Conservation (phyloP, 1,284 basidiomycete genomes). For the Phylloporus sp. region DNA sequence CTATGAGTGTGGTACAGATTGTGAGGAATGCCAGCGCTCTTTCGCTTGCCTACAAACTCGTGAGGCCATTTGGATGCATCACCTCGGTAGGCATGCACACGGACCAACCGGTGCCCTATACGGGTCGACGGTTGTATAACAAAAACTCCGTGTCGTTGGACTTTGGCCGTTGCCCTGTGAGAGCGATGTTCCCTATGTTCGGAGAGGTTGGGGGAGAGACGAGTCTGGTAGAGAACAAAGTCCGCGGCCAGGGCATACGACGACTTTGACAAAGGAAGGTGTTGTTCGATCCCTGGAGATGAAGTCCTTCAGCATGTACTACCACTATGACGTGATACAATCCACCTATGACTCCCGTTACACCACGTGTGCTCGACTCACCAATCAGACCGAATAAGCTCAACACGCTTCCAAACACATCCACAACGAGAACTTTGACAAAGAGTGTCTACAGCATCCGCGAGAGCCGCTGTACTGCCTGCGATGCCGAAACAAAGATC, state of each 20-base stretch:
- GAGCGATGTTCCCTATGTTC: conserved; percentile 79
- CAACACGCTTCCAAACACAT: too few relatives aligned
- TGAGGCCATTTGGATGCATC: conserved; percentile 82
- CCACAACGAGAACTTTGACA: too few relatives aligned
- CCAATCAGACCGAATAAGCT: too few relatives aligned
- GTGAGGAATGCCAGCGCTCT: conserved; percentile 81
- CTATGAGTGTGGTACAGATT: conserved; percentile 49
- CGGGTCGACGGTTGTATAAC: conserved; percentile 70
- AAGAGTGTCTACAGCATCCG: conserved; percentile 53
- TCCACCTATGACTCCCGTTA: too few relatives aligned
- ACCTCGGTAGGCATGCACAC: conserved; percentile 80
- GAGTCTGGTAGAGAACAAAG: conserved; percentile 67
- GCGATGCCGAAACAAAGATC: conserved; percentile 79
- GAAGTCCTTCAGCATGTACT: too few relatives aligned
- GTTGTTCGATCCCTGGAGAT: conserved; percentile 71
- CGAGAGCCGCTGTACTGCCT: conserved; percentile 89
- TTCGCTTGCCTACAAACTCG: conserved; percentile 74
- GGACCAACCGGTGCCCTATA: conserved; percentile 58
- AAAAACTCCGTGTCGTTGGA: conserved; percentile 79
- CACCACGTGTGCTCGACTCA: background rate
- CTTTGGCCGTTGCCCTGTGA: conserved; percentile 88
- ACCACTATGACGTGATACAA: too few relatives aligned
- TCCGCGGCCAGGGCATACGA: conserved; percentile 63
- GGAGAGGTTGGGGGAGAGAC: conserved; percentile 57
- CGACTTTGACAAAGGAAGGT: conserved; percentile 77